Percentiles rank a stretch among this genome's conserved stretches.
Conservation (phyloP, 129 eudicot species). For the Ambrosia artemisiifolia region DNA sequence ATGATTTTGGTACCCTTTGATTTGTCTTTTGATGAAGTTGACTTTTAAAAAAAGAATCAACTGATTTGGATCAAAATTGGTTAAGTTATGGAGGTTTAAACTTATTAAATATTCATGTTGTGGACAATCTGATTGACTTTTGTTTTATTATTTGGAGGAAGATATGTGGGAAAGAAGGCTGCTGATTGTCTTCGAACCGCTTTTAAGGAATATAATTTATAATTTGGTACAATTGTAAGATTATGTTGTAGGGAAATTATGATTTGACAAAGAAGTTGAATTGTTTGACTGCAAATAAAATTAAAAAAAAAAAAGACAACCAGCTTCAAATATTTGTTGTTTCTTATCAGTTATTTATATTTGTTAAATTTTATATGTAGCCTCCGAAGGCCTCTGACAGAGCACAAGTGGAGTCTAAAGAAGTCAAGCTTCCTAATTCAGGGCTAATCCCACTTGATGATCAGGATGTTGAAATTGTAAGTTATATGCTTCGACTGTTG, state of each 20-base stretch:
- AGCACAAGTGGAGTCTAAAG: conserved; percentile 81
- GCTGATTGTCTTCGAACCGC: conserved; percentile 90
- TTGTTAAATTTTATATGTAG: conserved; percentile 37
- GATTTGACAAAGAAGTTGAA: too few relatives aligned
- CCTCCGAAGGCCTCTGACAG: conserved; percentile 85
- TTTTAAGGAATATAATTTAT: conserved; percentile 76
- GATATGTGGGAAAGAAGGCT: conserved; percentile 93
- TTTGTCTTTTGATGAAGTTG: too few relatives aligned
- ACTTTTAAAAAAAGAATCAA: too few relatives aligned
- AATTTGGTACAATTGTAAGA: conserved; percentile 90
- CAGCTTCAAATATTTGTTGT: too few relatives aligned
- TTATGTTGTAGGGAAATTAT: too few relatives aligned
- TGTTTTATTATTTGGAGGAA: conserved; percentile 46
- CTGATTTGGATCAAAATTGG: too few relatives aligned
- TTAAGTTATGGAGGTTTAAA: too few relatives aligned
- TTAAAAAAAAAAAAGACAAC: too few relatives aligned
- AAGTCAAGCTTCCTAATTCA: conserved; percentile 89
- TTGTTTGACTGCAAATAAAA: too few relatives aligned
- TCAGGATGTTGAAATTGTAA: conserved; percentile 95
- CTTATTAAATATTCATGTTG: background rate
- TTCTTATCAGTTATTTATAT: background rate
- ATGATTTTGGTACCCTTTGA: too few relatives aligned
- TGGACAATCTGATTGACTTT: conserved; percentile 13
- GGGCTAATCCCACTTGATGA: conserved; percentile 80
- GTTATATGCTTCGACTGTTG: conserved; percentile 25